These are phyloP conservation scores for Tubosaeta brunneosetosa DNA, from an alignment of 768 basidiomycete species.

Conservation along the genomic window DNA sequence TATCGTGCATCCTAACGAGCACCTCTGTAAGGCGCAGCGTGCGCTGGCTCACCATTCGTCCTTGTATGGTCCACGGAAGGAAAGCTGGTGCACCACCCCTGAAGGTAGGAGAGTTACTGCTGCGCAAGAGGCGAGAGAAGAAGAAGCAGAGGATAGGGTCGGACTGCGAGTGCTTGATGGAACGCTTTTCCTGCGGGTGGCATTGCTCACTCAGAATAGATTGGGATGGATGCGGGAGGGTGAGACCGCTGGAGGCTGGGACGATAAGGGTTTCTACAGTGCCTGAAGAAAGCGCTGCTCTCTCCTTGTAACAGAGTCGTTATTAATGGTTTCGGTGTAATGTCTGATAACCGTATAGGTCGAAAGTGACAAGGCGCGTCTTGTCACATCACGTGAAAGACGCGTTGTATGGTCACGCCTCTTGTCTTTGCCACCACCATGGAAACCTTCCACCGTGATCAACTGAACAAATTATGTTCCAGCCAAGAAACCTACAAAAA, in stretches of 20 bases:
- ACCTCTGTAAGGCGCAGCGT: conserved; percentile 44
- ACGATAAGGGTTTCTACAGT: conserved; percentile 17
- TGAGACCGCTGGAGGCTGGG: conserved; percentile 22
- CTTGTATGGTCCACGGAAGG: conserved; percentile 38
- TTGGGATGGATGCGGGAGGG: conserved; percentile 41
- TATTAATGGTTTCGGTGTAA: too few species aligned
- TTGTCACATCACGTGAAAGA: conserved; percentile 9
- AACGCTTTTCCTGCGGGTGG: conserved; percentile 57
- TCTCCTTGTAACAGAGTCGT: not conserved
- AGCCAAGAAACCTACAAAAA: conserved; percentile 20
- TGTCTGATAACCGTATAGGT: too few species aligned
- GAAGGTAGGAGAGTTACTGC: conserved; percentile 7
- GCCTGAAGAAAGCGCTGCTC: not conserved
- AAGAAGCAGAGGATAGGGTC: conserved; percentile 24
- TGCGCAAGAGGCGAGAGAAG: conserved; percentile 17
- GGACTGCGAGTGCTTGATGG: conserved; percentile 43
- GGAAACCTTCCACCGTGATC: conserved; percentile 14
- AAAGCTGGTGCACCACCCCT: conserved; percentile 21
- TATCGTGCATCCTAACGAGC: conserved; percentile 55
- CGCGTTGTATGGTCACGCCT: not conserved
- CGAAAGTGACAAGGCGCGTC: not conserved
- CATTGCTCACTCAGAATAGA: conserved; percentile 44
- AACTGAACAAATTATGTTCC: conserved; percentile 20
- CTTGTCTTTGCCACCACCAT: conserved; percentile 5
- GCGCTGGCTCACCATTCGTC: conserved; percentile 42